Base-by-base conservation (phyloP, 768 basidiomycete genomes). In the Clitopilus passeckerianus region DNA sequence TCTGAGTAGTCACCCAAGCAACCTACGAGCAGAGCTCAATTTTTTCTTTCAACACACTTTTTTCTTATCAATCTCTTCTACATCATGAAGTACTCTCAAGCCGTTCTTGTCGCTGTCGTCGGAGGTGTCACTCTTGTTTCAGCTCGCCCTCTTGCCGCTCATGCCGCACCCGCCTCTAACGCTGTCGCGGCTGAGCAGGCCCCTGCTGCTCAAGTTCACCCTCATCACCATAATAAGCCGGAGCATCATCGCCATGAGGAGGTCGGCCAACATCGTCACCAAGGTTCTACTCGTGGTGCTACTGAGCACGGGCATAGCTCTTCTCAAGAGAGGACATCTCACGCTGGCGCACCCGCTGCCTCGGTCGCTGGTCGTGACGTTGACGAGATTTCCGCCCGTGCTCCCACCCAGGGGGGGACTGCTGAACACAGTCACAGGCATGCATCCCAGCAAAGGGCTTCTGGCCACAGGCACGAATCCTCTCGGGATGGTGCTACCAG, bases 31-130 rank as follows among this genome's bases (percentile, higher is more conserved):
- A 50, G 46, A 50, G 46, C 46, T 50, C 46, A 30, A 5, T 41
- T 41, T 41, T 50, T 50, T 54, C 60, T 64, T 56, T 59, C 53
- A 57, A 56, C 57, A 56, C 30, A 53, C 34, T 50, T 50, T 50
- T 9, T 54, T 60, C 27, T 52, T 54, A 43, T 57, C 18, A 59
- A 58, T 41, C 14, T 59, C 56, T 60, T 41, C 14, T 59, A 23
- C 46, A 60, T 53, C 27, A 62, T 64, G 63, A 64, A 64, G 54
- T 65, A 63, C 58, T 63, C 64, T 37, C 60, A 62, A 62, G 64
- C 56, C 33, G 35, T 62, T 44, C 34, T 63, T 55, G 52, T 61
- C 54, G 64, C 64, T 37, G 58, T 54, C 24, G 35, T 63, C 43
- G 59, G 57, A 27, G 63, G 61, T 34, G 58, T 56, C 44, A 37